Conservation (phyloP, 2,329 filamentous ascomycete species). For the Diaporthe velutina region DNA sequence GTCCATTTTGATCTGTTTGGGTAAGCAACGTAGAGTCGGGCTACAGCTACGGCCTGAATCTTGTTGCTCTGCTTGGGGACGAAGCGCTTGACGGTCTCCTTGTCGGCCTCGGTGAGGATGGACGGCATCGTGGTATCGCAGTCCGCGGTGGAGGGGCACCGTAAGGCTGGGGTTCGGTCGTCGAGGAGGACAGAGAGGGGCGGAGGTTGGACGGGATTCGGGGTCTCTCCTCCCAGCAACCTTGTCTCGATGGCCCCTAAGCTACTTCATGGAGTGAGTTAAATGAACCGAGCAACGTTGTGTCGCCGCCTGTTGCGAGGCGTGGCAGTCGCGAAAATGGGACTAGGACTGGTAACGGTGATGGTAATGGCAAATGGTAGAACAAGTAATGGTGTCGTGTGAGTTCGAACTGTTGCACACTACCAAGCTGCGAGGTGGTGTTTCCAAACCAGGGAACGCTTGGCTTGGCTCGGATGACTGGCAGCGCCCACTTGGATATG, state of each 20-base stretch:
- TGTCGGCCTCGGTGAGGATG: constrained; percentile 91
- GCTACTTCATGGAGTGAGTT: constrained; percentile 25
- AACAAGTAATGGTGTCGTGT: constrained; percentile 28
- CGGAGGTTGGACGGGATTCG: constrained; percentile 3
- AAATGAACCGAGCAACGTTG: not conserved
- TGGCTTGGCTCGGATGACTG: constrained; percentile 28
- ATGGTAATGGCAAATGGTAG: not conserved
- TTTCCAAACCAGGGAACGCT: constrained; percentile 16
- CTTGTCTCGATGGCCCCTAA: constrained; percentile 25
- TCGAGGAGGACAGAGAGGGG: constrained; percentile 11
- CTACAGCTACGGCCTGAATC: constrained; percentile 95
- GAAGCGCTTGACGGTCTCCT: constrained; percentile 93
- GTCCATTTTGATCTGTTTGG: constrained; percentile 90
- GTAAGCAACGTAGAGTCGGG: constrained; percentile 92
- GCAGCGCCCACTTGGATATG: constrained; percentile 19
- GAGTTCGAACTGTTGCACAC: constrained; percentile 12
- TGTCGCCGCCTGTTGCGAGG: constrained; percentile 14
- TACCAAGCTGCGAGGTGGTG: constrained; percentile 30
- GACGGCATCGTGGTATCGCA: constrained; percentile 64
- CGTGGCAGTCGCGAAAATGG: not conserved
- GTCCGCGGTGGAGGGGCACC: constrained; percentile 19
- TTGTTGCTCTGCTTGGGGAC: constrained; percentile 97
- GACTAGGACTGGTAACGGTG: not conserved
- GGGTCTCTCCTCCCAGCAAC: constrained; percentile 26
- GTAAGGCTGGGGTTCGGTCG: constrained; percentile 41